A percentile compares a stretch with the other conserved stretches of the same genome.
phyloP scores from a whole-genome alignment of 1,284 basidiomycete species.

The Apiotrichum sp. region DNA sequence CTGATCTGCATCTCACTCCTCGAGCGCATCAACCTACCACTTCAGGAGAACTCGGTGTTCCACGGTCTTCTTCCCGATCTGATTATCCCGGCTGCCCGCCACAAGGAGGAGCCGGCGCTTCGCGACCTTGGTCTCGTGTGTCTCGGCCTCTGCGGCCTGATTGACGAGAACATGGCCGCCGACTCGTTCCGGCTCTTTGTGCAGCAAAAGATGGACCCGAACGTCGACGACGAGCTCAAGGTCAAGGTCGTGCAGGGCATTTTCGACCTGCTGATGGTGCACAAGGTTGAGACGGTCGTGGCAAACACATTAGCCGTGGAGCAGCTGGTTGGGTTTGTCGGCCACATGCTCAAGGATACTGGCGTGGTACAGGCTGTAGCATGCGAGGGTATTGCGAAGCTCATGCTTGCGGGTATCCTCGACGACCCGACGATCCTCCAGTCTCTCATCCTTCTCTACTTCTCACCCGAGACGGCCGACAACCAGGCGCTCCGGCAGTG shows the following conservation, averaged over 20 bases:
- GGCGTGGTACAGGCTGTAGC: slow-evolving; percentile 70
- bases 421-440: slow-evolving; percentile 70
- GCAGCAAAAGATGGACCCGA: slow-evolving; percentile 69
- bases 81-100: slow-evolving; percentile 81
- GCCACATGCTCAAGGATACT: slow-evolving; percentile 65
- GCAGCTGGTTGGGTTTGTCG: slow-evolving; percentile 66
- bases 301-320: slow-evolving; percentile 47
- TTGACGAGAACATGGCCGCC: slow-evolving; percentile 82
- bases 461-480: slow-evolving; percentile 75
- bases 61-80: slow-evolving; percentile 85
- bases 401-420: slow-evolving; percentile 78
- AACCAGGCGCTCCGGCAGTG: slow-evolving; percentile 89
- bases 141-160: slow-evolving; percentile 84
- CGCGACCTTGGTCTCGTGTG: slow-evolving; percentile 81
- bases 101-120: slow-evolving; percentile 69
- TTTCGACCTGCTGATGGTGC: slow-evolving; percentile 86
- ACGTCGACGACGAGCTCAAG: slow-evolving; percentile 72
- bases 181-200: slow-evolving; percentile 85
- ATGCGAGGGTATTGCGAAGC: slow-evolving; percentile 79
- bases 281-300: slow-evolving; percentile 58
- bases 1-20: slow-evolving; percentile 83
- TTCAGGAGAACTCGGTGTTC: slow-evolving; percentile 90
- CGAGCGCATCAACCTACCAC: slow-evolving; percentile 82
- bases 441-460: slow-evolving; percentile 73
- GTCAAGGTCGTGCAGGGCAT: slow-evolving; percentile 76